phyloP scores from a whole-genome alignment of 257 asterid genomes.

The Capsicum rhomboideum region DNA sequence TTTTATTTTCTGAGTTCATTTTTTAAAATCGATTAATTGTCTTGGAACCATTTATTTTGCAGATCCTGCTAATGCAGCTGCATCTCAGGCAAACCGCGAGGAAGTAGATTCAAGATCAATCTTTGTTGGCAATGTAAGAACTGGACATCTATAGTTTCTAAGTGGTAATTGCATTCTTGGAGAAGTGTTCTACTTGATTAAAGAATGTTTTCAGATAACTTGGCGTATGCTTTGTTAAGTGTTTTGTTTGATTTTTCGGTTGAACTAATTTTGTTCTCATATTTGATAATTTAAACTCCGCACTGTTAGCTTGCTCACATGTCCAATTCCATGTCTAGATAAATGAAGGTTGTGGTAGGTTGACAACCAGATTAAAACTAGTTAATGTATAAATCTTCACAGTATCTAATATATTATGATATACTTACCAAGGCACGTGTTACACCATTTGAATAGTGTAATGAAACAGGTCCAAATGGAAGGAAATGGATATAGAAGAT shows the following conservation, averaged over 20 bases:
- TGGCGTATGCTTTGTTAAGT: background rate
- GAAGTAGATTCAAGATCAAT: conserved; percentile 84
- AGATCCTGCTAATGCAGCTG: conserved; percentile 82
- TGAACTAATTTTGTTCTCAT: background rate
- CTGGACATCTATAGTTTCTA: background rate
- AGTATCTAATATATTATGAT: background rate
- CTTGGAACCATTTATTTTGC: conserved; percentile 3
- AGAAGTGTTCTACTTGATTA: conserved; percentile 9
- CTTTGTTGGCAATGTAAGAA: conserved; percentile 93
- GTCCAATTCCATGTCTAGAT: background rate
- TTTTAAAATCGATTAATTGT: background rate
- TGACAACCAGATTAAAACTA: background rate
- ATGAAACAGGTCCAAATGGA: background rate
- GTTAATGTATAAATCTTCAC: background rate
- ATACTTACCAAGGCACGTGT: background rate
- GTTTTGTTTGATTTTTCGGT: background rate
- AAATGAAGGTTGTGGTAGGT: background rate
- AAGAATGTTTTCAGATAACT: background rate
- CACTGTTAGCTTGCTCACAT: background rate
- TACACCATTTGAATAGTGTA: background rate
- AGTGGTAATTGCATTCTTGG: background rate
- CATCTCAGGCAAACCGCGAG: conserved; percentile 69
- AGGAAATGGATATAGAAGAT: background rate
- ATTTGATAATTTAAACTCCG: background rate
- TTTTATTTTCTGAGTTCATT: background rate